These are phyloP conservation scores for Lichtheimia corymbifera DNA, from an alignment of 371 early-diverging fungal genomes.

Conservation along the genomic window DNA sequence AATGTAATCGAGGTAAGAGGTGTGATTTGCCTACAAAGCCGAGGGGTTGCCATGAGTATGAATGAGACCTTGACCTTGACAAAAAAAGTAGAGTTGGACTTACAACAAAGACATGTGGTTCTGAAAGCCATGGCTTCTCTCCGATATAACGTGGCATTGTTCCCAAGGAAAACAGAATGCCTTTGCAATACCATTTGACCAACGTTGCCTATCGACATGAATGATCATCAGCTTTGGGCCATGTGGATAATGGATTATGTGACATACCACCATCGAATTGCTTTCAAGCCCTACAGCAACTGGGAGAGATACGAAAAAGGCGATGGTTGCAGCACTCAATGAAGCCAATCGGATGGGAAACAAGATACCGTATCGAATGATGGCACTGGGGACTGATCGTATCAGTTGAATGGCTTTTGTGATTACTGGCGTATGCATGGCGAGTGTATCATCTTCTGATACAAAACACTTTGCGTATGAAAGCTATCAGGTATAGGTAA, in stretches of 20 bases:
- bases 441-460: slow-evolving; percentile 9
- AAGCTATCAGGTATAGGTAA: slow-evolving; percentile 17
- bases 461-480: slow-evolving; percentile 39
- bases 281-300: slow-evolving; percentile 34
- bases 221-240: neutral
- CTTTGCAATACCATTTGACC: slow-evolving; percentile 65
- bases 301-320: slow-evolving; percentile 38
- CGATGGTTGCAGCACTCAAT: slow-evolving; percentile 29
- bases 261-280: slow-evolving; percentile 35
- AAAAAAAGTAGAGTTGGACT: slow-evolving; percentile 4
- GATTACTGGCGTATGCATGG: neutral
- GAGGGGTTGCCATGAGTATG: neutral
- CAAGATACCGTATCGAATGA: slow-evolving; percentile 39
- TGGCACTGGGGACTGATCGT: slow-evolving; percentile 24
- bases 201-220: slow-evolving; percentile 39
- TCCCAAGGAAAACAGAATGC: slow-evolving; percentile 63
- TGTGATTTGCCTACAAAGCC: slow-evolving; percentile 66
- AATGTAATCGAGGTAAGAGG: slow-evolving; percentile 82
- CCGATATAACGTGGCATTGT: slow-evolving; percentile 64
- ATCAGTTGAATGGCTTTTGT: slow-evolving; percentile 5
- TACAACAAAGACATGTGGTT: slow-evolving; percentile 72
- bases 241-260: neutral
- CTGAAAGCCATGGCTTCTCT: slow-evolving; percentile 53
- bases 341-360: slow-evolving; percentile 31
- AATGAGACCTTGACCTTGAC: neutral